These are phyloP conservation scores for Microthlaspi erraticum DNA, from an alignment of 345 rosid genomes.

Conservation along the genomic window DNA sequence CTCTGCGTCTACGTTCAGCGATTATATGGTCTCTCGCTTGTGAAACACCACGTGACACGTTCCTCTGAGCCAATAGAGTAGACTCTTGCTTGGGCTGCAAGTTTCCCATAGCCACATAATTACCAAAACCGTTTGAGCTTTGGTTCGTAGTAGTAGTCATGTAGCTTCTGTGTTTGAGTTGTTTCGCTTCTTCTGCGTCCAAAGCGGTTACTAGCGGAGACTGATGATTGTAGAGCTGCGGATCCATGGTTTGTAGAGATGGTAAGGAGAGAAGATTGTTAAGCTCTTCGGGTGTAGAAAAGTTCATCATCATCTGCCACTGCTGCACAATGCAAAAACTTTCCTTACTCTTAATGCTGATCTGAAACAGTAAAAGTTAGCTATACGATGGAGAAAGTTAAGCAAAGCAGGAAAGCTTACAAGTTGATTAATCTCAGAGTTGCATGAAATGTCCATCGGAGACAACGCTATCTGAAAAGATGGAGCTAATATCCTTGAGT, in stretches of 20 bases:
- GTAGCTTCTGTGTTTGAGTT: slow-evolving; percentile 14
- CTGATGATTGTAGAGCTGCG: slow-evolving; percentile 1
- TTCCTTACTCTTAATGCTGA: background rate
- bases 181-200: slow-evolving; percentile 3
- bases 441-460: slow-evolving; percentile 24
- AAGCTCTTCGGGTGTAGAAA: slow-evolving; percentile 23
- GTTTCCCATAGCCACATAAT: background rate
- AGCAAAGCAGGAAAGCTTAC: slow-evolving; percentile 21
- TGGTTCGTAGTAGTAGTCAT: background rate
- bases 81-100: slow-evolving; percentile 21
- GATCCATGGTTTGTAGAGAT: slow-evolving; percentile 4
- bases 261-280: slow-evolving; percentile 7
- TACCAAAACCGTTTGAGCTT: slow-evolving; percentile 11
- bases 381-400: background rate
- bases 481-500: background rate
- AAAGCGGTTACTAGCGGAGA: slow-evolving; percentile 19
- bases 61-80: slow-evolving; percentile 8
- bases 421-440: slow-evolving; percentile 25
- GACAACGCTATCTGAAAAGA: slow-evolving; percentile 1
- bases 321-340: slow-evolving; percentile 8
- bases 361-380: background rate
- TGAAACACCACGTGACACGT: slow-evolving; percentile 23
- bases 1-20: slow-evolving; percentile 34
- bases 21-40: slow-evolving; percentile 35
- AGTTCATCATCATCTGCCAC: slow-evolving; percentile 27